phyloP scores from a whole-genome alignment of 768 basidiomycete species.

The Agrocybe praecox region DNA sequence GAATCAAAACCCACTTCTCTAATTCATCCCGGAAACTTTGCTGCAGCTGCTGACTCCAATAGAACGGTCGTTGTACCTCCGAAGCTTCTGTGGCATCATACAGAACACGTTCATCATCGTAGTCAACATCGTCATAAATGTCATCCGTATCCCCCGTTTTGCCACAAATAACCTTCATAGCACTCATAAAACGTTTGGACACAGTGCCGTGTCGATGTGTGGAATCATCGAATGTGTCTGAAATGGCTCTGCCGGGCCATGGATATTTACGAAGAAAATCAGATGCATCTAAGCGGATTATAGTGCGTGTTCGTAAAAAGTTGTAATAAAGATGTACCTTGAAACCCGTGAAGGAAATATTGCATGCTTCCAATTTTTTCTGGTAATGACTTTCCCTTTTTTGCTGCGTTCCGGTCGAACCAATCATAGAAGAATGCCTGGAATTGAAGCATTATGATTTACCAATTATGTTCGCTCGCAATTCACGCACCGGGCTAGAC shows the following conservation, averaged over 20 bases:
- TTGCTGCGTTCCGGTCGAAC: conserved; percentile 79
- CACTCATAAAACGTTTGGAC: conserved; percentile 66
- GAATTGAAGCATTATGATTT: neutral
- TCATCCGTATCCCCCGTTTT: conserved; percentile 78
- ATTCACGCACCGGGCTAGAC: conserved; percentile 64
- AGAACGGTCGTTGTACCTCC: conserved; percentile 64
- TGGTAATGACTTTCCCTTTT: conserved; percentile 82
- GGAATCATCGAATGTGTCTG: conserved; percentile 86
- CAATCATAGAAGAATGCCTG: conserved; percentile 94
- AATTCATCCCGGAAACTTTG: conserved; percentile 85
- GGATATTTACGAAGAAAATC: conserved; percentile 86
- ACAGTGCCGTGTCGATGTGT: conserved; percentile 72
- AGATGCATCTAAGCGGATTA: conserved; percentile 67
- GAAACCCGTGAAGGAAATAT: conserved; percentile 82
- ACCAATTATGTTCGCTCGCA: neutral
- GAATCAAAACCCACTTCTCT: conserved; percentile 64
- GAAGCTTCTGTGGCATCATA: conserved; percentile 66
- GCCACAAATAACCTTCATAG: conserved; percentile 83
- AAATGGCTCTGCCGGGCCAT: conserved; percentile 83
- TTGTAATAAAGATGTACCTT: conserved; percentile 45
- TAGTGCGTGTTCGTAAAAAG: neutral
- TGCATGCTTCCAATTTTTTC: conserved; percentile 94
- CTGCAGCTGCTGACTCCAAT: conserved; percentile 81
- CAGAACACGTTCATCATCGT: conserved; percentile 71
- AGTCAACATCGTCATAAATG: conserved; percentile 68